A percentile compares a stretch with the other conserved stretches of the same genome.
phyloP scores from a whole-genome alignment of 495 filamentous ascomycete species.

The Talaromyces ruber region DNA sequence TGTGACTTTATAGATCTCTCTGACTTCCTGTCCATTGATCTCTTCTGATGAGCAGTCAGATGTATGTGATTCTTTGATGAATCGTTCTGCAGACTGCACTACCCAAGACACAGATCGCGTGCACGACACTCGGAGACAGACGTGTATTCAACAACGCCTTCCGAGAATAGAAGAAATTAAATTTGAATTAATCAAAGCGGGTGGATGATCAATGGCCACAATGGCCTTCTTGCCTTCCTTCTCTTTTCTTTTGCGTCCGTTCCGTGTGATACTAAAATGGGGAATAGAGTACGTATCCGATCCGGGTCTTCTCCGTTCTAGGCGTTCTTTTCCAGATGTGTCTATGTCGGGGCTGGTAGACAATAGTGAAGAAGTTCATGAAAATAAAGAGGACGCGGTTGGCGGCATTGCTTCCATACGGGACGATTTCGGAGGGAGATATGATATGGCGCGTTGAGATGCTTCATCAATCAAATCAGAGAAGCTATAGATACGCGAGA shows the following conservation, averaged over 20 bases:
- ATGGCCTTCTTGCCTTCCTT: background rate
- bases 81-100: background rate
- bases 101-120: background rate
- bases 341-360: background rate
- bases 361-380: background rate
- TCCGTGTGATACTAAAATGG: background rate
- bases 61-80: background rate
- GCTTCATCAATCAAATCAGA: background rate
- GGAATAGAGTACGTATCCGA: background rate
- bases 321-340: background rate
- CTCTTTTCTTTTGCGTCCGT: background rate
- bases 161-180: background rate
- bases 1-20: background rate
- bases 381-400: background rate
- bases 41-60: background rate
- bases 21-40: background rate
- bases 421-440: background rate
- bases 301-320: background rate
- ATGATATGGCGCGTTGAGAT: background rate
- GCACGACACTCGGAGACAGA: background rate
- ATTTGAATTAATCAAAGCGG: background rate
- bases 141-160: background rate
- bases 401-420: conserved; percentile 4
- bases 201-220: background rate
- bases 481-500: background rate